Evolutionary conservation across 306 rosid species (phyloP), one percentile per base, ranked within the genome.

Genomic region (Castanea mollissima): DNA sequence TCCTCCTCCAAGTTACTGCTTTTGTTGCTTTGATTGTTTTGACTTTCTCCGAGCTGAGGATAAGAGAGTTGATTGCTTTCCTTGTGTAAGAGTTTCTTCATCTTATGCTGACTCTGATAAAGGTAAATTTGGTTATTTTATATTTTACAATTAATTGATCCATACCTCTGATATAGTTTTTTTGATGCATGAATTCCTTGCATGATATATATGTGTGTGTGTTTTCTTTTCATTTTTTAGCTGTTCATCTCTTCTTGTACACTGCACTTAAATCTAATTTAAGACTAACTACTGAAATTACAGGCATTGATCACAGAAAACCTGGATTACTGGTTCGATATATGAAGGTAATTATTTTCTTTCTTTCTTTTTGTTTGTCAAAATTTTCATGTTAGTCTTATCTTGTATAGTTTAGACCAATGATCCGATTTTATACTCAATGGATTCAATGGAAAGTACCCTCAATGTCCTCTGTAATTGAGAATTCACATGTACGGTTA

Each of bases 1-100:
- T 95, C 83, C 96, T 95, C 71, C 92, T 95, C 72, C 99, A 95
- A 90, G 98, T 93, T 81, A 91, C 99, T 54, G 98, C 97, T 69
- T 95, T 95, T 58, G 98, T 93, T 74, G 98, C 99, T 84, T 82
- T 93, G 80, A 95, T 95, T 81, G 96, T 80, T 79, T 95, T 71
- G 94, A 95, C 85, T 91, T 94, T 69, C 65, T 86, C 75, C 88
- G 97, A 74, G 85, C 98, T 6, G 98, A 93, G 84, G 93, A 95
- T 82, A 91, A 85, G 80, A 89, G 99, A 82, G 88, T 95, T 86
- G 99, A 95, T 87, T 95, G 99, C 83, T 89, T 91, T 73, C 99
- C 99, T 16, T 93, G 99, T 82, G 68, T 91, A 74, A 93, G 89
- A 88, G 83, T 81, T 60, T 76, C 78, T 77, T 86, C 96, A 46